Conservation (phyloP, 2,329 filamentous ascomycete species). For the Camillea tinctor region DNA sequence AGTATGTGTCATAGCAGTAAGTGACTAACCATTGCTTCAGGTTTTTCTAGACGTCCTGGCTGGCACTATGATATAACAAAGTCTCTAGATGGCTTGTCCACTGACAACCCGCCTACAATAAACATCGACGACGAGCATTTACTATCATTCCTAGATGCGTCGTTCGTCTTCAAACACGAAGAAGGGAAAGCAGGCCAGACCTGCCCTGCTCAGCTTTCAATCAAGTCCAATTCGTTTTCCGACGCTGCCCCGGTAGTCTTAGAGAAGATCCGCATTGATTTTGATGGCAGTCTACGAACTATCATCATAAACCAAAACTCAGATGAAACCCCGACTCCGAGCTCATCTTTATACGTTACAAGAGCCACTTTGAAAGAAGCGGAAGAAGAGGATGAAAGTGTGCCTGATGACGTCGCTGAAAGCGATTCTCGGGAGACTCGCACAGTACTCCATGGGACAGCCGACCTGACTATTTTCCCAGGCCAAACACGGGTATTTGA, state of each 20-base stretch:
- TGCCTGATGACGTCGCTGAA: conserved; percentile 26
- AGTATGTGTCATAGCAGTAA: neutral
- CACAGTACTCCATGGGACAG: conserved; percentile 50
- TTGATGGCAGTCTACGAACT: conserved; percentile 57
- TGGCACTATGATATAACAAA: conserved; percentile 63
- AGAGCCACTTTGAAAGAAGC: conserved; percentile 21
- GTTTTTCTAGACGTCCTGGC: conserved; percentile 51
- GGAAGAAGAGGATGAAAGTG: conserved; percentile 29
- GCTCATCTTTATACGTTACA: conserved; percentile 17
- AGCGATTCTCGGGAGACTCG: conserved; percentile 26
- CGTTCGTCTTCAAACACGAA: conserved; percentile 57
- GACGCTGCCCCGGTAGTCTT: conserved; percentile 53
- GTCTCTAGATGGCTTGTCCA: conserved; percentile 50
- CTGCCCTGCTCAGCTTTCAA: conserved; percentile 55
- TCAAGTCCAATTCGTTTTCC: conserved; percentile 55
- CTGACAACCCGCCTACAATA: conserved; percentile 47
- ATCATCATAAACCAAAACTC: conserved; percentile 48
- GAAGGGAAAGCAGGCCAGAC: conserved; percentile 62
- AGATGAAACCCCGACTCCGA: conserved; percentile 4
- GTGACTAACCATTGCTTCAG: conserved; percentile 34
- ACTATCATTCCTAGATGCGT: conserved; percentile 53
- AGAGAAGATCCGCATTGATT: conserved; percentile 51
- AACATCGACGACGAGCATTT: conserved; percentile 50
- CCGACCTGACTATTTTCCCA: conserved; percentile 65
- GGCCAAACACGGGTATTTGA: conserved; percentile 69